Evolutionary conservation across 2,329 filamentous ascomycete genomes (phyloP), one percentile per base, ranked within the genome.

Genomic region (Xylaria multiplex): DNA sequence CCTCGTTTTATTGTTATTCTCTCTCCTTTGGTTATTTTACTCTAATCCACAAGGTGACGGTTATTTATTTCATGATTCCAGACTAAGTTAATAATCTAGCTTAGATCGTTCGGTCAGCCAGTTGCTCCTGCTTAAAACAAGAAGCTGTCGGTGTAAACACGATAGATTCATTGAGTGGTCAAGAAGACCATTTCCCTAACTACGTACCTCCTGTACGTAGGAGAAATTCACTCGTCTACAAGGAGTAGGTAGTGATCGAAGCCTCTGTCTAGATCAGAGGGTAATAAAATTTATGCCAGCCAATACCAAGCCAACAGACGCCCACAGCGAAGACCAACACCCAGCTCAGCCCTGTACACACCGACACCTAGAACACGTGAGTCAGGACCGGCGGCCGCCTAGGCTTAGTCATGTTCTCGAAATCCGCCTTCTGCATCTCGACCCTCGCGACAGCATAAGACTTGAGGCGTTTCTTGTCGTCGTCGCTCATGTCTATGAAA

Each of bases 391-490:
- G 43, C 3, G 57, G 58, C 8, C 16, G 57, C 6, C 16, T 42
- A 13, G 6, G 9, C 19, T 24, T 43, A 43, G 52, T 63, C 22
- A 54, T 57, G 0, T 19, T 30, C 16, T 67, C 65, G n/a, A 65
- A 68, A 0, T 48, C 30, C 19, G 8, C 6, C 19, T 62, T 70
- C 54, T 68, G 68, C 42, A 22, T 3, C 14, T 66, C 19, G 1
- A 70, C 49, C 30, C 66, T 53, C 30, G n/a, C 30, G 8, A 65
- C 58, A 3, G 66, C 66, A 35, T 54, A 61, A 14, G 57, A 35
- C 32, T 50, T 64, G 3, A 46, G 49, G 2, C 48, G 46, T 11
- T 35, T 9, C 40, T 58, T 55, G 4, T 68, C 63, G 1, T 57
- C 62, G 1, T 64, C 62, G 22, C 53, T 54, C 66, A 66, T 11